Conservation (phyloP, 768 basidiomycete species). For the Macrolepiota dolichaula region DNA sequence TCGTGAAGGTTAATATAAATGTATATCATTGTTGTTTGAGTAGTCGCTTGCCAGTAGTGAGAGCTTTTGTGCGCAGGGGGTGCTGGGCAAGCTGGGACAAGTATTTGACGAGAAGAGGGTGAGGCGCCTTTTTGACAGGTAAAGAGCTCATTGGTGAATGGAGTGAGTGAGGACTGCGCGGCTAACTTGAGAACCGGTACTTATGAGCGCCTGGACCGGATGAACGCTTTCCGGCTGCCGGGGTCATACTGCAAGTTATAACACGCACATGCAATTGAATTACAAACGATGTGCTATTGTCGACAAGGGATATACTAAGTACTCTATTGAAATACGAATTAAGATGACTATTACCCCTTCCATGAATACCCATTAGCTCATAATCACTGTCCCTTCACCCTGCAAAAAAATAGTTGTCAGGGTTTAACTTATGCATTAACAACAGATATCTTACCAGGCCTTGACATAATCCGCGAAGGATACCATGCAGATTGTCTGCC, state of each 20-base stretch:
- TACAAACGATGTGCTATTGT: not conserved
- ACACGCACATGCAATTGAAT: not conserved
- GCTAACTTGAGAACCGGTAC: not conserved
- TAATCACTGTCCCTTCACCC: constrained; percentile 17
- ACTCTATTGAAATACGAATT: constrained; percentile 25
- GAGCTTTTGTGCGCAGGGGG: constrained; percentile 77
- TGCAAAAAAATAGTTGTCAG: constrained; percentile 8
- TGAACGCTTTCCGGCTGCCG: constrained; percentile 10
- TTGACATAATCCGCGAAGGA: constrained; percentile 97
- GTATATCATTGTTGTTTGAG: not conserved
- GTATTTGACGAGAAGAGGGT: constrained; percentile 65
- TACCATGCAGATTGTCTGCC: constrained; percentile 99
- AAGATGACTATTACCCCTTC: constrained; percentile 14
- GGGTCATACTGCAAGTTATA: constrained; percentile 5
- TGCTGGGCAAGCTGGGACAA: constrained; percentile 61
- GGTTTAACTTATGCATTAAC: not conserved
- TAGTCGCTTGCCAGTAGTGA: constrained; percentile 58
- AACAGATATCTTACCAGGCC: constrained; percentile 55
- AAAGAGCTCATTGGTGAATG: constrained; percentile 36
- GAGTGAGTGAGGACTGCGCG: not conserved
- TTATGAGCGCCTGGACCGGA: constrained; percentile 4
- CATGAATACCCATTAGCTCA: not conserved
- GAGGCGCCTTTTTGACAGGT: constrained; percentile 22
- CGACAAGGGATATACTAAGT: constrained; percentile 16
- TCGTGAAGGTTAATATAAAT: not conserved